These are phyloP conservation scores for Kodamaea arcana DNA, from an alignment of 1,139 yeast genomes.

Conservation along the genomic window DNA sequence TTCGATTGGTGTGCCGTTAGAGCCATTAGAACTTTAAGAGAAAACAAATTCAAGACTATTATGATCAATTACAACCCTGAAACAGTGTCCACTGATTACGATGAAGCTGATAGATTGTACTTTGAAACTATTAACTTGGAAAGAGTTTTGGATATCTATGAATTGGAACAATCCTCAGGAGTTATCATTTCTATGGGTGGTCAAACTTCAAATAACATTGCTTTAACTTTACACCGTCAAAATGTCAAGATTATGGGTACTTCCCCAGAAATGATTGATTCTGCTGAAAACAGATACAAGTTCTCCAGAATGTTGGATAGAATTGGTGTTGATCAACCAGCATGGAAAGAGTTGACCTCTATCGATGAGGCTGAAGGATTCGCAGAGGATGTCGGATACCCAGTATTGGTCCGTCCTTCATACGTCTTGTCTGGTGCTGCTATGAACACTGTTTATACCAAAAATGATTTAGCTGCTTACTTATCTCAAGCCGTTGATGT, in stretches of 20 bases:
- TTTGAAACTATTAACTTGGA: constrained; percentile 94
- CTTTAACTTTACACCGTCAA: constrained; percentile 88
- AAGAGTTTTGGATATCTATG: constrained; percentile 93
- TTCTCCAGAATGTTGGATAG: constrained; percentile 96
- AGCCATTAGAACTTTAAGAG: constrained; percentile 91
- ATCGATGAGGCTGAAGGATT: constrained; percentile 89
- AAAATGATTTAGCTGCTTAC: constrained; percentile 83
- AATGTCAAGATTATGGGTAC: constrained; percentile 95
- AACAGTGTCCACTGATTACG: constrained; percentile 97
- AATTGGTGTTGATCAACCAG: constrained; percentile 98
- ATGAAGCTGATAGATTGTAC: constrained; percentile 95
- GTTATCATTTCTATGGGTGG: constrained; percentile 99
- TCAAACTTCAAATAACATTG: constrained; percentile 96
- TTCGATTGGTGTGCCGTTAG: constrained; percentile 97
- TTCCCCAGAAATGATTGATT: constrained; percentile 96
- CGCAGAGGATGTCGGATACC: constrained; percentile 88
- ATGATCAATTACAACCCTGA: constrained; percentile 99
- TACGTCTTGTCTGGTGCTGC: constrained; percentile 98
- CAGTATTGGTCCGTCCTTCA: constrained; percentile 96
- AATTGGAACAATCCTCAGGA: constrained; percentile 86
- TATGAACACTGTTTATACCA: constrained; percentile 92
- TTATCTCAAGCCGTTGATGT: constrained; percentile 94
- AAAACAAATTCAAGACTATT: constrained; percentile 82
- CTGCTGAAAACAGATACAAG: constrained; percentile 97
- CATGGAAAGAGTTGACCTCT: constrained; percentile 97